Percentiles rank a stretch among this genome's conserved stretches.
Evolutionary conservation across 2,329 filamentous ascomycete genomes (phyloP).

Genomic region (Xylaria hypoxylon): DNA sequence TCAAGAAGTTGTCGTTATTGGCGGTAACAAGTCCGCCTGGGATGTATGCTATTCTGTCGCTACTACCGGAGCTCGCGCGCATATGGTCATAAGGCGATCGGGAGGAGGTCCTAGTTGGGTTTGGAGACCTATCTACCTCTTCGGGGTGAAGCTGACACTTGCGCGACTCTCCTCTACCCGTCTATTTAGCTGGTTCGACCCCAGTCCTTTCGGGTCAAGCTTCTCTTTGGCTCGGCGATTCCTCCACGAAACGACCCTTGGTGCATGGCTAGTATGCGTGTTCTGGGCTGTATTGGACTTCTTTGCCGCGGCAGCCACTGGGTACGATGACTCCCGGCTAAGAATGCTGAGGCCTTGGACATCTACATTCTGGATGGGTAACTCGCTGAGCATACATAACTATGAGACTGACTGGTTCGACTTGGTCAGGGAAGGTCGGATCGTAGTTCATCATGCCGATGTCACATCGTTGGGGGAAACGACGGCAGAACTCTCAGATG

Average conservation of each 20-base stretch:
- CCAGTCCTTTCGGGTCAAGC: conserved; percentile 22
- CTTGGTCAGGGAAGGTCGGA: conserved; percentile 19
- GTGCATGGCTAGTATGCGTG: conserved; percentile 12
- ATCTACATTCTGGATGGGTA: conserved; percentile 35
- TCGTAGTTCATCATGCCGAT: conserved; percentile 30
- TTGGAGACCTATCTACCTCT: conserved; percentile 27
- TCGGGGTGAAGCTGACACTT: conserved; percentile 17
- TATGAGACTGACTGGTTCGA: conserved; percentile 36
- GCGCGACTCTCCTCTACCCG: conserved; percentile 29
- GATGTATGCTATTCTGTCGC: conserved; percentile 34
- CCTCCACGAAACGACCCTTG: conserved; percentile 23
- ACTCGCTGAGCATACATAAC: conserved; percentile 36
- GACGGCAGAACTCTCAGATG: conserved; percentile 21
- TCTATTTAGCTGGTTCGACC: conserved; percentile 32
- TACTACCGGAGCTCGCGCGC: conserved; percentile 18
- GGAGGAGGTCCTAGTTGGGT: conserved; percentile 34
- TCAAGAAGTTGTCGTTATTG: conserved; percentile 22
- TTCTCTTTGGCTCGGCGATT: conserved; percentile 17
- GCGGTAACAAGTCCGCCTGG: conserved; percentile 37
- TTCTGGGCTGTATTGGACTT: conserved; percentile 29
- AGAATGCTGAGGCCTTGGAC: conserved; percentile 32
- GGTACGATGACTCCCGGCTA: conserved; percentile 15
- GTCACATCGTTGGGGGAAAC: conserved; percentile 11
- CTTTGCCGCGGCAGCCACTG: conserved; percentile 16
- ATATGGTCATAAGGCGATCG: conserved; percentile 27